Conservation (phyloP, 768 basidiomycete genomes). For the Auricularia auricula-judae region DNA sequence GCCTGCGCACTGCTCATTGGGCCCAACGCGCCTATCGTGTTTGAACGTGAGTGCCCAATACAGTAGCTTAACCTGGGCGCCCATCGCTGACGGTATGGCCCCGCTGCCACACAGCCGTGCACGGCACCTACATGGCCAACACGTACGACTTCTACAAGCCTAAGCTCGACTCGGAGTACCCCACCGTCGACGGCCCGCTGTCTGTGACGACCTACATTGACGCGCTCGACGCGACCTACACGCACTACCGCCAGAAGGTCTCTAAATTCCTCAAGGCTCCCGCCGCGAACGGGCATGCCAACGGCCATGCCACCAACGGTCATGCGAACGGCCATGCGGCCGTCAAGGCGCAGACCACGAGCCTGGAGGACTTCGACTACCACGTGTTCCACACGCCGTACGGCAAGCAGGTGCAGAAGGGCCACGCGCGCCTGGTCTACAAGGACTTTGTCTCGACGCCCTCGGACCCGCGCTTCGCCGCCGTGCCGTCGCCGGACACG, state of each 20-base stretch:
- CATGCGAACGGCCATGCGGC: slow-evolving; percentile 20
- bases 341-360: slow-evolving; percentile 27
- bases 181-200: slow-evolving; percentile 93
- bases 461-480: slow-evolving; percentile 52
- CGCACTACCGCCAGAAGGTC: slow-evolving; percentile 71
- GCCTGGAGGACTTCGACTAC: slow-evolving; percentile 80
- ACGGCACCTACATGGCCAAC: slow-evolving; percentile 96
- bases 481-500: slow-evolving; percentile 58
- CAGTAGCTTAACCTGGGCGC: background rate
- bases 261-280: slow-evolving; percentile 34
- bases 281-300: slow-evolving; percentile 32
- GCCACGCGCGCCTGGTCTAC: slow-evolving; percentile 80
- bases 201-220: slow-evolving; percentile 92
- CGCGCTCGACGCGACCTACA: slow-evolving; percentile 85
- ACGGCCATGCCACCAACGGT: slow-evolving; percentile 18
- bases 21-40: slow-evolving; percentile 86
- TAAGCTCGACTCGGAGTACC: slow-evolving; percentile 87
- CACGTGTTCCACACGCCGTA: slow-evolving; percentile 95
- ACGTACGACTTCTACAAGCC: slow-evolving; percentile 99
- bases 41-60: slow-evolving; percentile 67
- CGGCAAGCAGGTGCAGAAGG: slow-evolving; percentile 98
- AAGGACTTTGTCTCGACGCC: slow-evolving; percentile 88
- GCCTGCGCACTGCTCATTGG: slow-evolving; percentile 92
- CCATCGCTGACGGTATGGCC: background rate
- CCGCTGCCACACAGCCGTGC: slow-evolving; percentile 52